Conservation (phyloP, 345 rosid species). For the Sisymbrium altissimum region DNA sequence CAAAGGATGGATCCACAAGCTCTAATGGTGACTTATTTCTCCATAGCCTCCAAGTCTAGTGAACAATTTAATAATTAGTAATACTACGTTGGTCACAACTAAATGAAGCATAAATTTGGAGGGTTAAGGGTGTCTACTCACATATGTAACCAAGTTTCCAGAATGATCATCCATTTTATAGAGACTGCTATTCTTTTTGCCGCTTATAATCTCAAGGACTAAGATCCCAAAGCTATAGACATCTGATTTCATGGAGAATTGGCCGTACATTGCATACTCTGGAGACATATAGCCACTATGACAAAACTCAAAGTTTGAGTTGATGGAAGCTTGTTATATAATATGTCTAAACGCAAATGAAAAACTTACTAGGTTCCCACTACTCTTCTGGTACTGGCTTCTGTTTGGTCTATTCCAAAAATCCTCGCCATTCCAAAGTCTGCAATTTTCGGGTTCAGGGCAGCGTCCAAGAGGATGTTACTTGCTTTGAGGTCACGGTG, state of each 20-base stretch:
- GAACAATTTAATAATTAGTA: not conserved
- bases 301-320: not conserved
- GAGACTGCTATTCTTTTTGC: constrained; percentile 15
- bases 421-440: constrained; percentile 50
- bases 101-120: not conserved
- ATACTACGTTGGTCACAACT: not conserved
- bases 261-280: constrained; percentile 30
- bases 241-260: constrained; percentile 35
- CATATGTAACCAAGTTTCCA: constrained; percentile 28
- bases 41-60: not conserved
- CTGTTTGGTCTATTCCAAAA: constrained; percentile 34
- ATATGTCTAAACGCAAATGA: not conserved
- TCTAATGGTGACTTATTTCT: not conserved
- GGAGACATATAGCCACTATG: constrained; percentile 32
- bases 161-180: not conserved
- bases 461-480: constrained; percentile 44
- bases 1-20: not conserved
- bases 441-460: constrained; percentile 40
- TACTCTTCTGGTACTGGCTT: constrained; percentile 36
- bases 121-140: constrained; percentile 8
- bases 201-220: constrained; percentile 28
- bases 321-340: not conserved
- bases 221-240: constrained; percentile 30
- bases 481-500: constrained; percentile 19
- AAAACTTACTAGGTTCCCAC: constrained; percentile 51